Base-by-base conservation (phyloP, 352 stramenopile species). In the Globisporangium nunn region DNA sequence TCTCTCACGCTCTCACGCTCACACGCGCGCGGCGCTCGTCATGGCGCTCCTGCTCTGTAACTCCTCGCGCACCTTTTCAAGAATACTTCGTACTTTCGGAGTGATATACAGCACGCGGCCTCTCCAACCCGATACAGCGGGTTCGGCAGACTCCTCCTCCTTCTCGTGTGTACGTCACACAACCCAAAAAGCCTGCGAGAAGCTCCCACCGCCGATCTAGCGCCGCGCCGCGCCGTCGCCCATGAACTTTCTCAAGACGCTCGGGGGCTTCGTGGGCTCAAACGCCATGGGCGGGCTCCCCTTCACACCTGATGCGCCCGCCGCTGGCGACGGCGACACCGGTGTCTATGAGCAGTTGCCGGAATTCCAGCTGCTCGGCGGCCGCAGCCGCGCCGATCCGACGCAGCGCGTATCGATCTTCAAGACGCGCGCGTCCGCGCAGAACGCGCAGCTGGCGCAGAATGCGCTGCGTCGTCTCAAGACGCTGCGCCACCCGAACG, bases 401-500 rank as follows among this genome's bases (percentile, higher is more conserved):
- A 66, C 68, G 10, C 68, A 76, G 29, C 58, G 66, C 40, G 93
- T 98, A 35, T 95, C 87, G 40, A 90, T 98, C 62, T 98, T 98
- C 70, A 95, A 98, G 61, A 95, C 85, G 6, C 82, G 83, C 30
- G 93, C 96, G 64, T 81, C 82, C 30, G 93, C 96, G 64, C 69
- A 85, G 23, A 69, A 75, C 12, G 62, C 64, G 11, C 73, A 86
- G 52, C 70, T 97, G 39, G 75, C 85, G 51, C 93, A 96, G 63
- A 96, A 97, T 48, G 92, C 96, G 43, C 88, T 98, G 61, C 77
- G 85, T 30, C 77, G 93, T 40, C 91, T 94, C 50, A 98, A 97
- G 69, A 98, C 93, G 46, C 71, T 98, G 46, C 85, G 95, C 17
- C 95, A 98, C 66, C 95, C 95, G 4, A 91, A 98, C 64, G 93